Evolutionary conservation across 139 green algal species (phyloP), one percentile per base, ranked within the genome.

Genomic region (Pseudopediastrum boryanum): DNA sequence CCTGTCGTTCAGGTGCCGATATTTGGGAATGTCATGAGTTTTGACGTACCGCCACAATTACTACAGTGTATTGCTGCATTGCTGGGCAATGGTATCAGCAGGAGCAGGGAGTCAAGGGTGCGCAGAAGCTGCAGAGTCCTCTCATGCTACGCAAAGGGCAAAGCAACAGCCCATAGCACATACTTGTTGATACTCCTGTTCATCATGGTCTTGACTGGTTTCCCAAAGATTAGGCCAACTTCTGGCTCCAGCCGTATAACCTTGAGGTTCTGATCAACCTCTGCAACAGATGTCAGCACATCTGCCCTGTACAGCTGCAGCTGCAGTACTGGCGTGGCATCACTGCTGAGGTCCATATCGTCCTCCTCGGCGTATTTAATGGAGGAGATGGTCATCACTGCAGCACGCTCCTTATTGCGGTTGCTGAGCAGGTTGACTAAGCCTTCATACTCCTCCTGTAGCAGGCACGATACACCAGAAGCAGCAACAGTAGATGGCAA

Each of bases 251-350:
- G 51, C 10, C 51, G 39, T 4, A 27, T 10, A 10, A 78, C 67
- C 36, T n/a, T 38, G 51, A 78, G 13, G 36, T 67, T 54, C 36
- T 9, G n/a, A n/a, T 78, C 51, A 23, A 67, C 21, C 70, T 78
- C 70, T 52, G 67, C 36, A 19, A 68, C 21, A 36, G 8, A 42
- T 0, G 50, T 54, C 29, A 78, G 70, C 23, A 51, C 70, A 36
- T 78, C 70, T 44, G 70, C 51, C 39, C 59, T 59, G 59, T 61
- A 80, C 73, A 80, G 73, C 41, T 9, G 36, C 41, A 80, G 9
- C 8, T n/a, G 29, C 27, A 80, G 29, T 61, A 71, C 56, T 0
- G 68, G 23, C 5, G 46, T 35, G 23, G 16, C 68, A n/a, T 33
- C 67, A 35, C 27, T 10, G 23, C 25, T 61, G 29, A 29, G 12